Evolutionary conservation across 164 flowering plant genomes (phyloP), one percentile per base, ranked within the genome.

Genomic region (Piper betle): DNA sequence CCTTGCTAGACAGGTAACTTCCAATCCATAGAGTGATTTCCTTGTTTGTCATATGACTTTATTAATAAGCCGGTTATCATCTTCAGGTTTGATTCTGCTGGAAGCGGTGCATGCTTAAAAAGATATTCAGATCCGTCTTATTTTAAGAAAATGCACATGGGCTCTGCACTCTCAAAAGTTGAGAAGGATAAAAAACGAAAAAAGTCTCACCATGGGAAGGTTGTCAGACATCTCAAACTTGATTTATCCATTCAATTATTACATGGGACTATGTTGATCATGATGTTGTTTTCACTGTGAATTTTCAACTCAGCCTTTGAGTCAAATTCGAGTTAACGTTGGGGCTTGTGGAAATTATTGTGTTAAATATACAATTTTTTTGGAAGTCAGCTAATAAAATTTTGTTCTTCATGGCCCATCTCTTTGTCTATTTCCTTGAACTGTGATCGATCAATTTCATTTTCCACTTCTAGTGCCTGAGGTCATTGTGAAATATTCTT

Each of bases 1-100:
- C 84, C 68, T 67, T 82, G 81, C 99, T 91, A 69, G 99, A 93
- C 77, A 93, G 73, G 99, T 93, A 81, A 53, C 69, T 17, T 61
- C 41, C 37, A 6, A 20, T 57, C 25, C 38, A 64, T 37, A 43
- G 39, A 53, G 68, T 58, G 59, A 16, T 40, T 25, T 25, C 17
- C 37, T 60, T 19, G 43, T 42, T 43, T 4, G 18, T 38, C 20
- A 41, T 60, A 16, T 5, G 3, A 60, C 17, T 41, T 39, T 39
- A 58, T n/a, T 9, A n/a, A 7, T 60, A 39, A 60, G 15, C 25
- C 43, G 4, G 6, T 9, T 38, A 3, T 48, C 15, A 25, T 15
- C 25, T 37, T 62, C 70, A 67, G 70, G 60, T 67, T 61, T 57
- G 70, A 67, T 62, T 8, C 56, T 56, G 61, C 65, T 67, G 70